A percentile compares a stretch with the other conserved stretches of the same genome.
phyloP scores from a whole-genome alignment of 441 rosid species.

The Mallotus japonicus region DNA sequence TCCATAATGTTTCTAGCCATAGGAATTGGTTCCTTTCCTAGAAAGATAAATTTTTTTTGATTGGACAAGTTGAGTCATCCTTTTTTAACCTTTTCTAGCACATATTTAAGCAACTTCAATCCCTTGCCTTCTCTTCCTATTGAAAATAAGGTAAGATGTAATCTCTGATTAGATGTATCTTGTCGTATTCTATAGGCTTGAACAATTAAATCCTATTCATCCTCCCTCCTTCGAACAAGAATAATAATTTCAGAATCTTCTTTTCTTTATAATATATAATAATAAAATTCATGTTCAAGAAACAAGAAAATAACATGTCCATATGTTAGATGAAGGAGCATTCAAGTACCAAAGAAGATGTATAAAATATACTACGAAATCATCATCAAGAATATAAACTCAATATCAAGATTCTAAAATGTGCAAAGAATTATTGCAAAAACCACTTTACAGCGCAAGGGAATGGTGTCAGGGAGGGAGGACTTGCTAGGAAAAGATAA shows the following conservation, averaged over 20 bases:
- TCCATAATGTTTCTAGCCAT: constrained; percentile 3
- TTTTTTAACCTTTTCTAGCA: background rate
- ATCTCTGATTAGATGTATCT: constrained; percentile 3
- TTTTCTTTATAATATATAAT: too few species aligned
- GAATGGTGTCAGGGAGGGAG: constrained; percentile 20
- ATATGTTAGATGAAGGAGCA: too few species aligned
- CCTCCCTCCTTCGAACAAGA: background rate
- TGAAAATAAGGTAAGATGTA: background rate
- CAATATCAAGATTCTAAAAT: constrained; percentile 11
- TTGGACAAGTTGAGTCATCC: constrained; percentile 6
- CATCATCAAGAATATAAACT: background rate
- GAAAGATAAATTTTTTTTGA: background rate
- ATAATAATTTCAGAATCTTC: background rate
- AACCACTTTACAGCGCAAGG: constrained; percentile 29
- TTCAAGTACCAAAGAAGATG: too few species aligned
- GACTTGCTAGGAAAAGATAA: constrained; percentile 11
- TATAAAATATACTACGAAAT: too few species aligned
- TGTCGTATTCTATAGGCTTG: background rate
- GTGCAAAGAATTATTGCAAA: constrained; percentile 17
- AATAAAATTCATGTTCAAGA: too few species aligned
- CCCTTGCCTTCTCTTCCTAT: background rate
- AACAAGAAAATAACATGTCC: too few species aligned
- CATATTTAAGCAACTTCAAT: background rate
- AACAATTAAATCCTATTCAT: background rate
- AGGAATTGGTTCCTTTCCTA: constrained; percentile 1